phyloP scores from a whole-genome alignment of 805 yeast genomes.

The Cyberlindnera nakhonratchasimensis region DNA sequence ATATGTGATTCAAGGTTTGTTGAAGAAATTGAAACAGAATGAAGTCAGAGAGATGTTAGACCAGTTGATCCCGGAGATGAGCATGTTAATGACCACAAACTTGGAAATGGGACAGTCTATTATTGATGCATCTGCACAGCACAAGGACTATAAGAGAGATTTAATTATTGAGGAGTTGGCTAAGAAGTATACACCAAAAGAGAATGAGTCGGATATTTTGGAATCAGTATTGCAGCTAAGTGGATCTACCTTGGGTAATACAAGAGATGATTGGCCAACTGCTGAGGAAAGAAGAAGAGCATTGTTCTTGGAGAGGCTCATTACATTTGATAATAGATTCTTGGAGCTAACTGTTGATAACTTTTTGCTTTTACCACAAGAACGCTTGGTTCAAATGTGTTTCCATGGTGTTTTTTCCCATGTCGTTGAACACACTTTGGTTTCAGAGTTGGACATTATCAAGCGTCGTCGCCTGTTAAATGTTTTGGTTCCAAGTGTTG shows the following conservation, averaged over 20 bases:
- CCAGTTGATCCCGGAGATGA: constrained; percentile 61
- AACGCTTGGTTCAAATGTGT: constrained; percentile 68
- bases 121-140: constrained; percentile 59
- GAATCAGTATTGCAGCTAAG: constrained; percentile 66
- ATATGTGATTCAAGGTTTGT: constrained; percentile 68
- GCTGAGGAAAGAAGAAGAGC: constrained; percentile 83
- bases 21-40: constrained; percentile 58
- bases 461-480: constrained; percentile 69
- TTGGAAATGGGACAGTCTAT: constrained; percentile 65
- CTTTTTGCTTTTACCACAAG: constrained; percentile 56
- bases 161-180: constrained; percentile 51
- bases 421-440: constrained; percentile 68
- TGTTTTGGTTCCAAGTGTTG: constrained; percentile 52
- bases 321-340: constrained; percentile 63
- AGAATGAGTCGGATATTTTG: constrained; percentile 41
- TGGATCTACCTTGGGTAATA: constrained; percentile 74
- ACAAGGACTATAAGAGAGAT: constrained; percentile 56
- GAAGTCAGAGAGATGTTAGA: constrained; percentile 64
- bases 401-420: constrained; percentile 89
- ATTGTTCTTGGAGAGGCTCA: constrained; percentile 66
- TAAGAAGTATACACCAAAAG: constrained; percentile 41
- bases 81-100: constrained; percentile 59
- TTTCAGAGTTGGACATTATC: constrained; percentile 46
- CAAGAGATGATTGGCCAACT: constrained; percentile 88
- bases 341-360: constrained; percentile 57